Evolutionary conservation across 768 basidiomycete species (phyloP), one percentile per base, ranked within the genome.

Genomic region (Pleurotus ostreatus): DNA sequence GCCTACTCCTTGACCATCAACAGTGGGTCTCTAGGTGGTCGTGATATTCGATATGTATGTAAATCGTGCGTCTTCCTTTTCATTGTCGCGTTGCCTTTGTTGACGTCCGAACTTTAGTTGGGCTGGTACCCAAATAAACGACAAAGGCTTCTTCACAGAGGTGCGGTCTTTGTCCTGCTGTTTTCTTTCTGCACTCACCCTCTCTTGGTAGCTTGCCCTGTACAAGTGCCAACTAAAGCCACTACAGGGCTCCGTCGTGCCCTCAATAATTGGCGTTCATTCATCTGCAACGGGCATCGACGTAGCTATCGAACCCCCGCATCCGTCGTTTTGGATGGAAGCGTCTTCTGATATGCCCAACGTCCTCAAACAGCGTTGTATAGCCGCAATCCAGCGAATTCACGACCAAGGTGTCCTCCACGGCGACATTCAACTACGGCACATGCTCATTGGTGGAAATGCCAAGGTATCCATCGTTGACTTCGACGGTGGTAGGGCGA

Each of bases 311-410:
- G 81, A 80, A 60, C 68, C 78, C 13, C 85, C 85, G 0, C 82
- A 86, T 60, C 70, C 68, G 13, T 73, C 74, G 5, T 82, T 85
- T 65, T 86, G 85, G 84, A 75, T 83, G 58, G 78, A 85, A 59
- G 81, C 86, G 12, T 80, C 77, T 4, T 65, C 77, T 2, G 75
- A 72, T 43, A 86, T 87, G 83, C 82, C 84, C 3, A 60, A 70
- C 16, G 61, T 74, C 9, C 66, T 85, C 53, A 86, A 86, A 66
- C 71, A 78, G 55, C 71, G 71, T 30, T 78, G 80, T 56, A 65
- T 87, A 8, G 71, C 72, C 3, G 79, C 83, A 8, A 80, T 79
- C 59, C 66, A 74, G 55, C 72, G 76, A 59, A 64, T 83, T 9
- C 81, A 83, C 61, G 67, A 70, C 2, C 69, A 65, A 13, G 79